A percentile compares a stretch with the other conserved stretches of the same genome.
These are phyloP conservation scores for Ascochyta lentis DNA, from an alignment of 2,329 filamentous ascomycete genomes.

Conservation along the genomic window DNA sequence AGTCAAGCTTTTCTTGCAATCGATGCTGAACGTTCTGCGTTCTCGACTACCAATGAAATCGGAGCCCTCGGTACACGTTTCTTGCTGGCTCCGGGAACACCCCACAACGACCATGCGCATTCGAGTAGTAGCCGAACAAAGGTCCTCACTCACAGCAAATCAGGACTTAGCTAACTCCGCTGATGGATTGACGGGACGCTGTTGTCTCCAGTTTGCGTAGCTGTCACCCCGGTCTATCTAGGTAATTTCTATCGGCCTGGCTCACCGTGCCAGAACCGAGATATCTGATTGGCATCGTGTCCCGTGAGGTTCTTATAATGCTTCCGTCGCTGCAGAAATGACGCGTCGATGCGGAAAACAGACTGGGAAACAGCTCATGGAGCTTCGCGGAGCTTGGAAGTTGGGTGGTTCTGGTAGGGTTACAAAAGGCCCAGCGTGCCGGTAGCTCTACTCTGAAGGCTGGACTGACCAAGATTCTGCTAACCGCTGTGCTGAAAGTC, in stretches of 20 bases:
- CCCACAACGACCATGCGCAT: constrained; percentile 12
- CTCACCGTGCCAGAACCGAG: constrained; percentile 25
- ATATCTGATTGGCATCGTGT: constrained; percentile 28
- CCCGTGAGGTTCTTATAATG: background rate
- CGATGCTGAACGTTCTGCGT: background rate
- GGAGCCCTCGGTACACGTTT: constrained; percentile 14
- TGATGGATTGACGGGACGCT: background rate
- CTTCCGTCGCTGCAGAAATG: constrained; percentile 30
- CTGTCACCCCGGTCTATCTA: constrained; percentile 1
- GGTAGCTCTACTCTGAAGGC: constrained; percentile 9
- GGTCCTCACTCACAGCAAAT: constrained; percentile 9
- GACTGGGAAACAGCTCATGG: constrained; percentile 8
- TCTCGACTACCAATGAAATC: constrained; percentile 4
- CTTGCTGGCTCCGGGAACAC: background rate
- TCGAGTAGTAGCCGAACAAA: constrained; percentile 7
- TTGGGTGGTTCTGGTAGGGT: background rate
- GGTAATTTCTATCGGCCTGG: constrained; percentile 4
- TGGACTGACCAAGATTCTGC: constrained; percentile 1
- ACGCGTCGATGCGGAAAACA: constrained; percentile 20
- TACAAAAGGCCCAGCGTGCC: constrained; percentile 32
- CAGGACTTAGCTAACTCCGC: constrained; percentile 5
- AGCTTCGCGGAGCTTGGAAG: constrained; percentile 8
- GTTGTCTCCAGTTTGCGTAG: background rate
- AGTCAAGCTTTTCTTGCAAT: constrained; percentile 8
- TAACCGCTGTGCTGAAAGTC: background rate